Evolutionary conservation across 768 basidiomycete species (phyloP).

Genomic region (Asterophora lycoperdoides): DNA sequence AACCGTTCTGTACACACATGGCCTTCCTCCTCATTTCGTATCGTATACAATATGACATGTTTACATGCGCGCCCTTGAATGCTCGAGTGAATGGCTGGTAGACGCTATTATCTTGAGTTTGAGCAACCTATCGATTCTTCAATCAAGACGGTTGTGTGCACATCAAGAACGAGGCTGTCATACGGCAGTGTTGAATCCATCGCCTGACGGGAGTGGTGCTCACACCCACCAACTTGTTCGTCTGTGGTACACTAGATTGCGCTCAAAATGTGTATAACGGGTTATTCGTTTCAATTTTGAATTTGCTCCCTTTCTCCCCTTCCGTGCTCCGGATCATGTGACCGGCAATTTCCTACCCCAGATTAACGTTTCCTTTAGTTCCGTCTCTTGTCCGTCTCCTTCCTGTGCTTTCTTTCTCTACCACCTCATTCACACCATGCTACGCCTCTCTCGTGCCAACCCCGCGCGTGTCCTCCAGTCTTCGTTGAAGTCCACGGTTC

Average conservation of each 20-base stretch:
- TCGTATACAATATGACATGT: slow-evolving; percentile 47
- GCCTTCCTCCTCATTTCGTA: slow-evolving; percentile 29
- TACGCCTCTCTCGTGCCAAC: slow-evolving; percentile 8
- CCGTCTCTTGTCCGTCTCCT: neutral
- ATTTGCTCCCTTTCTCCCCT: no score
- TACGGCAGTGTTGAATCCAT: no score
- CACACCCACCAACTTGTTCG: no score
- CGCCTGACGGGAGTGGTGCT: no score
- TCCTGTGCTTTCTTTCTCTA: neutral
- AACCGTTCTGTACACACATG: slow-evolving; percentile 37
- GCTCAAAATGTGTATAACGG: no score
- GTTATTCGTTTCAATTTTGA: no score
- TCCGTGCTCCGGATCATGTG: neutral
- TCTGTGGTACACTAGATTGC: no score
- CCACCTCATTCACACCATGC: slow-evolving; percentile 5
- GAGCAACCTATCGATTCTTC: no score
- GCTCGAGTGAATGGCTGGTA: neutral
- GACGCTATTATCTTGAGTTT: neutral
- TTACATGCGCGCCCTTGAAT: slow-evolving; percentile 25
- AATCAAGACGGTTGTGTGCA: no score
- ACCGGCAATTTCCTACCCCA: neutral
- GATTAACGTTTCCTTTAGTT: neutral
- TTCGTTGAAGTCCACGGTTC: neutral
- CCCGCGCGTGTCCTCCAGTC: neutral
- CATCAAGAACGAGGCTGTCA: no score